A percentile compares a stretch with the other conserved stretches of the same genome.
Conservation (phyloP, 768 basidiomycete genomes). For the Flagelloscypha sp. region DNA sequence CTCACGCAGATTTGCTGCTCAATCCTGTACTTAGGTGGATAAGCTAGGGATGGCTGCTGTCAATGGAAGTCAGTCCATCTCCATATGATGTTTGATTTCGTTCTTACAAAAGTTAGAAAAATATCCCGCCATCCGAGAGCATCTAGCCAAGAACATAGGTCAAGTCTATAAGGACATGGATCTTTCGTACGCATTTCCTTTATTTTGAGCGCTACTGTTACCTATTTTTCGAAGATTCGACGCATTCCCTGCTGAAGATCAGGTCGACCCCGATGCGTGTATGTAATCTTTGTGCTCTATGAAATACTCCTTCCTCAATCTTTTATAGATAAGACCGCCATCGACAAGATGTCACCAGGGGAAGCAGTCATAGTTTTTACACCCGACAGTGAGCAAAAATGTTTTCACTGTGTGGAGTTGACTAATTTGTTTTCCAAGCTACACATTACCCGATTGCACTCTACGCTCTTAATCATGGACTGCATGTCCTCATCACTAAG, state of each 20-base stretch:
- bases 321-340: constrained; percentile 70
- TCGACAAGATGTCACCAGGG: constrained; percentile 67
- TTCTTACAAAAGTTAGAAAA: no score
- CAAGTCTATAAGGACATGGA: constrained; percentile 85
- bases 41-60: constrained; percentile 84
- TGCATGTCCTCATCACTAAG: constrained; percentile 90
- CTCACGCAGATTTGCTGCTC: neutral
- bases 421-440: constrained; percentile 30
- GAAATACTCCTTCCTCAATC: constrained; percentile 2
- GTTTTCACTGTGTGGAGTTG: constrained; percentile 16
- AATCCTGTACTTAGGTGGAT: constrained; percentile 38
- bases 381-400: constrained; percentile 80
- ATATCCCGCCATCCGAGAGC: constrained; percentile 77
- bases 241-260: constrained; percentile 64
- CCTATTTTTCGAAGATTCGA: constrained; percentile 47
- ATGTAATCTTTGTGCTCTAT: constrained; percentile 20
- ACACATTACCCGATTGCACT: constrained; percentile 83
- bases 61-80: no score
- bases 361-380: constrained; percentile 93
- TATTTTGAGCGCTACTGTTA: neutral
- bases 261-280: constrained; percentile 78
- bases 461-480: constrained; percentile 75
- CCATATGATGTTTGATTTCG: no score
- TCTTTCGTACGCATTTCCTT: constrained; percentile 44
- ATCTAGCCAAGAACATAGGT: constrained; percentile 76